Conservation (phyloP, 257 asterid species). For the Penstemon eatonii region DNA sequence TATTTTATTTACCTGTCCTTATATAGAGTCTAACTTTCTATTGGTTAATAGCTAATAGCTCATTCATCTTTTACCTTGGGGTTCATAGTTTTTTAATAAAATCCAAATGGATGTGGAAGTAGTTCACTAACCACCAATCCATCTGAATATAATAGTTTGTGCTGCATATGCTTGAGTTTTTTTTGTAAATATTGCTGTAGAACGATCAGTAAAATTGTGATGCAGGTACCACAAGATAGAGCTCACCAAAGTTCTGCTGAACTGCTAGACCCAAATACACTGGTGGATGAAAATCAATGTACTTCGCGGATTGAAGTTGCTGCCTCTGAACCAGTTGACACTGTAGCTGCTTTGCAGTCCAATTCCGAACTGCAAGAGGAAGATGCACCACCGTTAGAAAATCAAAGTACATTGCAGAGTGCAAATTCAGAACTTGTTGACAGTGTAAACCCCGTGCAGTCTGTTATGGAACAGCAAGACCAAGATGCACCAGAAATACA, state of each 20-base stretch:
- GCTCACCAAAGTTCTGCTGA: constrained; percentile 31
- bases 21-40: no score
- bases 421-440: constrained; percentile 18
- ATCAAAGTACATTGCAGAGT: not conserved
- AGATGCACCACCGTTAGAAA: no score
- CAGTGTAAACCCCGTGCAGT: constrained; percentile 25
- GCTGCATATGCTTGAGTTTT: no score
- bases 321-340: not conserved
- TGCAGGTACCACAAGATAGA: constrained; percentile 37
- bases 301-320: constrained; percentile 9
- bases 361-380: not conserved
- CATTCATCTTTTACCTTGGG: not conserved
- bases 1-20: not conserved
- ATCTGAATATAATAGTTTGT: not conserved
- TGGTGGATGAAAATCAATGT: not conserved
- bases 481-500: constrained; percentile 36
- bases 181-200: constrained; percentile 18
- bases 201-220: constrained; percentile 22
- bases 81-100: not conserved
- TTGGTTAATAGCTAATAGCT: no score
- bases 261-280: constrained; percentile 33
- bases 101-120: constrained; percentile 7
- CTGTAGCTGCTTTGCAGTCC: constrained; percentile 1
- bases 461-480: constrained; percentile 31
- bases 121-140: not conserved